Evolutionary conservation across 495 filamentous ascomycete genomes (phyloP), one percentile per base, ranked within the genome.

Genomic region (Hyaloscypha bicolor): DNA sequence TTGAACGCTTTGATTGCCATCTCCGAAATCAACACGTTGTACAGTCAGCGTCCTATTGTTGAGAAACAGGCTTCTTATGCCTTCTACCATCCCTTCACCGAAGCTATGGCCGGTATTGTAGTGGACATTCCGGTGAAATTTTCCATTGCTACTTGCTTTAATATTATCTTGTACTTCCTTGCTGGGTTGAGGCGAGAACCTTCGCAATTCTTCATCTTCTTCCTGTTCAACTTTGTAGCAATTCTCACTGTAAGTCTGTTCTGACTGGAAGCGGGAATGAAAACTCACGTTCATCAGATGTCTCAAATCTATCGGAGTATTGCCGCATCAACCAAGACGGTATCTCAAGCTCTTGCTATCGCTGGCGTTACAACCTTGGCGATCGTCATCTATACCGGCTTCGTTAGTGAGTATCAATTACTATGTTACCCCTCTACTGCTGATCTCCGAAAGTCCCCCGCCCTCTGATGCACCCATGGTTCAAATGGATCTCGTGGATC

Each of bases 281-380:
- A 89, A 73, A 77, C 90, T 19, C 2, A 8, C 0, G 9, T 33
- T 21, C 9, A 32, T 31, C 14, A 30, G 62, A 91, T 91, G 82
- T 93, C 89, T 71, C 87, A 91, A 0, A 88, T 95, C 67, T 97
- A 94, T 77, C 84, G 93, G 25, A 90, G 87, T 48, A 93, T 96
- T 64, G 93, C 88, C 2, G 88, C 92, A 19, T 76, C 89, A 1
- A 93, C 93, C 11, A 85, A 91, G 42, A 91, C 92, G 12, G 79
- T 96, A 55, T 88, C 87, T 0, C 91, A 95, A 74, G 93, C 94
- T 64, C 87, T 95, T 85, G 90, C 92, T 0, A 92, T 92, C 2
- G 86, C 92, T 33, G 91, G 91, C 3, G 78, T 91, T 32, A 72
- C 84, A 2, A 86, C 92, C 12, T 79, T 86, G 64, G 84, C 83